Evolutionary conservation across 192 early-diverging fungal species (phyloP).

Genomic region (Geranomyces variabilis): DNA sequence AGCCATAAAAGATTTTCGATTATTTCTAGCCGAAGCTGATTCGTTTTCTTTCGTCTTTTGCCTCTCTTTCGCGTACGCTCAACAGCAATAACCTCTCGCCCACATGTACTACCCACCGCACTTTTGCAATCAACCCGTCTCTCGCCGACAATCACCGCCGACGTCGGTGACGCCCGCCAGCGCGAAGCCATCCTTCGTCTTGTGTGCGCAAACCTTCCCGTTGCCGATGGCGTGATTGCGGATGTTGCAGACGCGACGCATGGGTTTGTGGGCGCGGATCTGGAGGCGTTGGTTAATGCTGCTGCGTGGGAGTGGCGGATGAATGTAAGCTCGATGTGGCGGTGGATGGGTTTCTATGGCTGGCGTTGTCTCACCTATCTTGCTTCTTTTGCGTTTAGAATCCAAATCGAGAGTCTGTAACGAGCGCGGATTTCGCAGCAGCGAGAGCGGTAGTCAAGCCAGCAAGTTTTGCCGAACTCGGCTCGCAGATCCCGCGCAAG

Average conservation of each 20-base stretch:
- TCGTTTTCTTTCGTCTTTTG: not conserved
- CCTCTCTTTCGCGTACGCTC: too few species aligned
- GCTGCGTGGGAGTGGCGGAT: constrained; percentile 44
- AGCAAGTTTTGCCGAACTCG: constrained; percentile 48
- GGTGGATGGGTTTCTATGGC: too few species aligned
- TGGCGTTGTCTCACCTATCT: too few species aligned
- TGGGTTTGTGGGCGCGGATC: constrained; percentile 82
- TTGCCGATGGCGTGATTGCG: not conserved
- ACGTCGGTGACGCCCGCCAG: constrained; percentile 44
- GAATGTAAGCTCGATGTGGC: constrained; percentile 28
- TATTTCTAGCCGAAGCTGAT: not conserved
- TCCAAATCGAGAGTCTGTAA: not conserved
- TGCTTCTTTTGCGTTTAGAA: not conserved
- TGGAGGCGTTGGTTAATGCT: constrained; percentile 67
- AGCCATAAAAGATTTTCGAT: not conserved
- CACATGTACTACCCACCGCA: constrained; percentile 51
- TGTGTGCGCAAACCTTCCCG: constrained; percentile 7
- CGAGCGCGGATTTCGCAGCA: constrained; percentile 41
- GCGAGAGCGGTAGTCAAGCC: constrained; percentile 55
- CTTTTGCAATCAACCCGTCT: constrained; percentile 65
- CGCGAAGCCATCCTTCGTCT: constrained; percentile 13
- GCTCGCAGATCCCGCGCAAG: constrained; percentile 20
- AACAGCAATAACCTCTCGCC: constrained; percentile 52
- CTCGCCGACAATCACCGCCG: constrained; percentile 51
- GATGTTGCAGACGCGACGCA: constrained; percentile 60